Conservation (phyloP, 2,329 filamentous ascomycete genomes). For the Botrytis medusae region DNA sequence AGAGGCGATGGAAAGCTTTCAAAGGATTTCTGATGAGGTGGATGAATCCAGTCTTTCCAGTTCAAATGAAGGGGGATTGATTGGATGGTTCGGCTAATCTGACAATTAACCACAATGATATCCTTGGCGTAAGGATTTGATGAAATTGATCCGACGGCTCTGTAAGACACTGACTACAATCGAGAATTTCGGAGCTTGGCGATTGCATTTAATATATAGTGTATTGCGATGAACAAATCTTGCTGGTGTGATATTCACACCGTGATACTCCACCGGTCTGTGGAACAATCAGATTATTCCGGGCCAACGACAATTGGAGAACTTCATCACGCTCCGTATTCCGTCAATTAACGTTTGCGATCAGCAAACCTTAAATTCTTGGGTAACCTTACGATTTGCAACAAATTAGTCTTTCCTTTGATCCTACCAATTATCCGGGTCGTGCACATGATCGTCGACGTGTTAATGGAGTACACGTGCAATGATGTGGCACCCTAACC, state of each 20-base stretch:
- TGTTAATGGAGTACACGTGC: constrained; percentile 12
- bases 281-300: neutral
- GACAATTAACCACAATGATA: neutral
- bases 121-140: neutral
- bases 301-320: neutral
- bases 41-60: neutral
- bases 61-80: neutral
- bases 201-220: neutral
- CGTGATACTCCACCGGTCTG: neutral
- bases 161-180: neutral
- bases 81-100: neutral
- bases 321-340: neutral
- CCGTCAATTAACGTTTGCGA: neutral
- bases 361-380: constrained; percentile 13
- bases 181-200: neutral
- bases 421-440: neutral
- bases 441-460: constrained; percentile 6
- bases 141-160: neutral
- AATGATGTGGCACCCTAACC: constrained; percentile 6
- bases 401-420: neutral
- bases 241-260: neutral
- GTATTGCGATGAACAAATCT: neutral
- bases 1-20: neutral
- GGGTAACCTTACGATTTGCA: constrained; percentile 14
- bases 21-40: neutral